phyloP scores from a whole-genome alignment of 2,329 filamentous ascomycete species.

The Parastagonospora avenae region DNA sequence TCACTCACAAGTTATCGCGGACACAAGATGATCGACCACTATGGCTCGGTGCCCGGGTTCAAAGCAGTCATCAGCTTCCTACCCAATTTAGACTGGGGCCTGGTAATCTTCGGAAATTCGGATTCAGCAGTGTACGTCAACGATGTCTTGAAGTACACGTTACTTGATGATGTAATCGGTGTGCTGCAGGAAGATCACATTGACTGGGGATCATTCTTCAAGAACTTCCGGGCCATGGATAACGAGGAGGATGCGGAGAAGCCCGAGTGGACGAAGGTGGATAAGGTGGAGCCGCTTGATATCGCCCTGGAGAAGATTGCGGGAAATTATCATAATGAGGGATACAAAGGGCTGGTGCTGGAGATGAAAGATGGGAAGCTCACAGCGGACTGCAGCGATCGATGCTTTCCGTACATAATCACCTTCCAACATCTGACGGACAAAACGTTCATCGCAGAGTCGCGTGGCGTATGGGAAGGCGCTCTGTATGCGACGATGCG shows the following conservation, averaged over 20 bases:
- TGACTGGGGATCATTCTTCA: conserved; percentile 7
- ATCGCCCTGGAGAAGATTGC: conserved; percentile 6
- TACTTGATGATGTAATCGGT: conserved; percentile 10
- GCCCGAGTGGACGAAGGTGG: conserved; percentile 1
- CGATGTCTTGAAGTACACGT: conserved; percentile 9
- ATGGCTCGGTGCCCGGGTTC: conserved; percentile 14
- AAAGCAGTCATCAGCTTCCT: conserved; percentile 11
- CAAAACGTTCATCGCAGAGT: too few species aligned
- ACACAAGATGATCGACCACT: conserved; percentile 9
- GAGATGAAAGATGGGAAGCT: conserved; percentile 3
- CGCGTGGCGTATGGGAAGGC: too few species aligned
- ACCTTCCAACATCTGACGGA: conserved; percentile 9
- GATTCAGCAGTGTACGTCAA: conserved; percentile 6
- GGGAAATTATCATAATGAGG: conserved; percentile 10
- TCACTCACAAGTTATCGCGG: conserved; percentile 14
- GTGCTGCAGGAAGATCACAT: conserved; percentile 1
- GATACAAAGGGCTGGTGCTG: conserved; percentile 13
- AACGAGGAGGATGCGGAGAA: conserved; percentile 5
- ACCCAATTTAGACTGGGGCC: conserved; percentile 14
- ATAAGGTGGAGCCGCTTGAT: conserved; percentile 1
- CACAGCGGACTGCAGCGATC: conserved; percentile 14
- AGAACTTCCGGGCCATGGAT: background rate
- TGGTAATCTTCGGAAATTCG: conserved; percentile 14
- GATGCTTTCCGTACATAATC: conserved; percentile 13
- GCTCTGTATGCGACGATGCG: too few species aligned